phyloP scores from a whole-genome alignment of 768 basidiomycete species.

The Phlebiopsis gigantea region DNA sequence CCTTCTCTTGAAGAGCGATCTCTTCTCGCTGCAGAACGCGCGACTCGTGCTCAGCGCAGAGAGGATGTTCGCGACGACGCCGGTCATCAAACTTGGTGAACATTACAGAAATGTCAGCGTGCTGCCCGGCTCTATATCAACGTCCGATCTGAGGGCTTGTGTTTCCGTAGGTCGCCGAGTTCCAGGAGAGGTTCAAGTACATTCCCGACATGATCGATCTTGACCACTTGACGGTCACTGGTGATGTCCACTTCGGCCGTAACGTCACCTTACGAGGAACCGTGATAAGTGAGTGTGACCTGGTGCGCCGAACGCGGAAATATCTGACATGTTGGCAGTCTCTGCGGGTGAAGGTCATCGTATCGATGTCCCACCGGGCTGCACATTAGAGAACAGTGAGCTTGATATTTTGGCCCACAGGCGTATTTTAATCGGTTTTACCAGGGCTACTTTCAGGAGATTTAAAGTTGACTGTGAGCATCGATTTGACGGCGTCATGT shows the following conservation, averaged over 20 bases:
- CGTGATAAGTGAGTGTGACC: constrained; percentile 41
- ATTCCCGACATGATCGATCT: constrained; percentile 69
- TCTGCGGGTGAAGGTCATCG: constrained; percentile 1
- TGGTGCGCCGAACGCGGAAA: neutral
- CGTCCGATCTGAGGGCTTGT: neutral
- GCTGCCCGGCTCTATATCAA: neutral
- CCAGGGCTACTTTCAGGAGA: neutral
- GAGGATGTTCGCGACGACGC: constrained; percentile 57
- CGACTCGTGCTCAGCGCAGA: constrained; percentile 55
- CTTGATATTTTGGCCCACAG: neutral
- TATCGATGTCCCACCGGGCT: constrained; percentile 43
- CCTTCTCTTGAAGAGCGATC: constrained; percentile 60
- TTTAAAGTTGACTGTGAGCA: neutral
- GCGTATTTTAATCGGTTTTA: neutral
- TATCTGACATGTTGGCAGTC: neutral
- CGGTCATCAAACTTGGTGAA: constrained; percentile 73
- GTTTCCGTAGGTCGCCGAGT: constrained; percentile 42
- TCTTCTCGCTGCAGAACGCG: constrained; percentile 67
- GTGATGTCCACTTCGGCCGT: constrained; percentile 63
- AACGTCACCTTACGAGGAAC: constrained; percentile 61
- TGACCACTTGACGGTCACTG: constrained; percentile 69
- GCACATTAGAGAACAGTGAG: constrained; percentile 41
- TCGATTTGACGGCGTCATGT: neutral
- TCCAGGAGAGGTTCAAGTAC: constrained; percentile 72
- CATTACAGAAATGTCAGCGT: constrained; percentile 52